Evolutionary conservation across 441 rosid species (phyloP), one percentile per base, ranked within the genome.

Genomic region (Hura crepitans): DNA sequence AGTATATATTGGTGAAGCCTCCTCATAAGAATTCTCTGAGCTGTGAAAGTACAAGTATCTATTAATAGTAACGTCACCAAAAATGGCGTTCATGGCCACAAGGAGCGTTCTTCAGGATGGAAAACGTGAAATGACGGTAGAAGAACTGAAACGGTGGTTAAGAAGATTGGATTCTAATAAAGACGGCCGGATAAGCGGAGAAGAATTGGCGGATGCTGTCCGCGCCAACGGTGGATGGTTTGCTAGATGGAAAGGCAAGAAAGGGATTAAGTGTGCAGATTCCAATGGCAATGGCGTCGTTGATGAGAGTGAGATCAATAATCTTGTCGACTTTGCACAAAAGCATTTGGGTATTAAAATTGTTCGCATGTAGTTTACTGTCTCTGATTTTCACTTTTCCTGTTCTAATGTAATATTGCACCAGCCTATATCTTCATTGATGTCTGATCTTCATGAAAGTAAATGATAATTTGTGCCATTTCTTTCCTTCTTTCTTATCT

Each of bases 151-250:
- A 70, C 35, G 17, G 23, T 82, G 79, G 81, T 17, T 81, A 22
- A 78, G 75, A 61, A 56, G 50, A 53, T 65, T 76, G 6, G 81
- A 82, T 14, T 10, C 31, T 0, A 68, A 85, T 65, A 43, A 66
- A 45, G 81, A 81, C 15, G 79, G 79, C 4, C 42, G 55, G 68
- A 78, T 81, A 22, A 81, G 79, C 80, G 66, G 12, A 47, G 68
- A 81, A 33, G 89, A 80, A 68, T 83, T 85, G 10, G 69, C 62
- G 1, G 73, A 78, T 2, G 73, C 82, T 11, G 35, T 81, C 62
- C 74, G 79, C 1, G 51, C 10, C 54, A 6, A 57, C 4, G 84
- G 84, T 20, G 74, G 77, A 17, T 71, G 79, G 82, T 81, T 85
- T 22, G 74, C 86, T 0, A 18, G 74, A 30, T 66, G 69, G 80